These are phyloP conservation scores for Pseudocercospora musae DNA, from an alignment of 2,329 filamentous ascomycete species.

Conservation along the genomic window DNA sequence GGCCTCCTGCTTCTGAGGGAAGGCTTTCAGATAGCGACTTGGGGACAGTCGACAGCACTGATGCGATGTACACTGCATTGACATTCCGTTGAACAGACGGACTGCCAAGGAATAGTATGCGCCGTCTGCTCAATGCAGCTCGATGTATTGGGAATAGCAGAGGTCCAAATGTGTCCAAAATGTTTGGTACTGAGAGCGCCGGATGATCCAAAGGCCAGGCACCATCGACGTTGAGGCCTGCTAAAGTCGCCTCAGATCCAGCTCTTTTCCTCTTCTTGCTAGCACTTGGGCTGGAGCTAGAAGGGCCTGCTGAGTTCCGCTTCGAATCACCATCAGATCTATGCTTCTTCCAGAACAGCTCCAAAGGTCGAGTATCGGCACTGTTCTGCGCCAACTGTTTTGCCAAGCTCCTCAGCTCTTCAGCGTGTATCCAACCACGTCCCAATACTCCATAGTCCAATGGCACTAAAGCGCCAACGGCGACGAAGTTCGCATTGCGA, in stretches of 20 bases:
- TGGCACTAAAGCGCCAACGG: conserved; percentile 86
- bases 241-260: conserved; percentile 43
- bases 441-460: conserved; percentile 81
- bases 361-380: conserved; percentile 61
- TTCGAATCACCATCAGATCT: conserved; percentile 36
- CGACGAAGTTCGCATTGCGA: conserved; percentile 87
- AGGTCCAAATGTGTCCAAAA: conserved; percentile 82
- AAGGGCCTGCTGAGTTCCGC: not conserved
- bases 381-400: conserved; percentile 63
- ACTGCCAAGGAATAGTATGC: conserved; percentile 81
- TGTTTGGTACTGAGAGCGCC: conserved; percentile 72
- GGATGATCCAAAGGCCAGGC: conserved; percentile 70
- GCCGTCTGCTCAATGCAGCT: conserved; percentile 78
- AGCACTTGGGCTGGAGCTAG: not conserved
- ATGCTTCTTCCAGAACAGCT: conserved; percentile 75
- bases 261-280: conserved; percentile 31
- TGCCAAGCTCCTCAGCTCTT: conserved; percentile 70
- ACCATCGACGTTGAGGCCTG: conserved; percentile 59
- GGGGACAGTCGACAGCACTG: conserved; percentile 86
- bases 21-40: conserved; percentile 67
- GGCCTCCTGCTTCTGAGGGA: conserved; percentile 50
- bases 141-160: conserved; percentile 88
- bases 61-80: conserved; percentile 88
- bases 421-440: conserved; percentile 83
- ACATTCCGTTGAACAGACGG: conserved; percentile 82